These are phyloP conservation scores for Parathielavia appendiculata DNA, from an alignment of 495 filamentous ascomycete genomes.

Conservation along the genomic window DNA sequence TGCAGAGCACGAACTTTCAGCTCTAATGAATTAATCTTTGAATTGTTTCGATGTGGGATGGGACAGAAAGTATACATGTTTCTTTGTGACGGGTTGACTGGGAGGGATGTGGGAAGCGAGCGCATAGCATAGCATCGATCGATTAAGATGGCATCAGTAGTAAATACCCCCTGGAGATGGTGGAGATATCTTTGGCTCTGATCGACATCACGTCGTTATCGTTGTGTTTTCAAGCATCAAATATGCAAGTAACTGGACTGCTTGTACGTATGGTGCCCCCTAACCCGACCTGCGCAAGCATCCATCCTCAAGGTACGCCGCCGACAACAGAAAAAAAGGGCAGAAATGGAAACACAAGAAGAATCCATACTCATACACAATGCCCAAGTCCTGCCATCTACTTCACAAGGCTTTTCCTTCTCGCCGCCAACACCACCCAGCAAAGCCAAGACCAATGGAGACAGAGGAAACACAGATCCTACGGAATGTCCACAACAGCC, in stretches of 20 bases:
- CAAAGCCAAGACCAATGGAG: background rate
- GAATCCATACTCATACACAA: slow-evolving; percentile 7
- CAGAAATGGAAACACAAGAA: no score
- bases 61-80: background rate
- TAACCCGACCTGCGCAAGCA: background rate
- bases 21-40: slow-evolving; percentile 27
- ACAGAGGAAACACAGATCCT: no score
- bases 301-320: background rate
- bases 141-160: slow-evolving; percentile 3
- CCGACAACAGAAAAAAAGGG: background rate
- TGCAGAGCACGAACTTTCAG: slow-evolving; percentile 36
- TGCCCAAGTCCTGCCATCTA: background rate
- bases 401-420: background rate
- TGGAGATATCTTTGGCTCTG: background rate
- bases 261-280: no score
- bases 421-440: background rate
- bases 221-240: background rate
- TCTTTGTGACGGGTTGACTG: background rate
- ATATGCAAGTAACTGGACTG: background rate
- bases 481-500: no score
- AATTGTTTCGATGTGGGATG: background rate
- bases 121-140: background rate
- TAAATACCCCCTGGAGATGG: background rate
- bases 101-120: background rate
- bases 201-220: no score